Conservation (phyloP, 179 eudicot genomes). For the Sideroxylon spinosum region DNA sequence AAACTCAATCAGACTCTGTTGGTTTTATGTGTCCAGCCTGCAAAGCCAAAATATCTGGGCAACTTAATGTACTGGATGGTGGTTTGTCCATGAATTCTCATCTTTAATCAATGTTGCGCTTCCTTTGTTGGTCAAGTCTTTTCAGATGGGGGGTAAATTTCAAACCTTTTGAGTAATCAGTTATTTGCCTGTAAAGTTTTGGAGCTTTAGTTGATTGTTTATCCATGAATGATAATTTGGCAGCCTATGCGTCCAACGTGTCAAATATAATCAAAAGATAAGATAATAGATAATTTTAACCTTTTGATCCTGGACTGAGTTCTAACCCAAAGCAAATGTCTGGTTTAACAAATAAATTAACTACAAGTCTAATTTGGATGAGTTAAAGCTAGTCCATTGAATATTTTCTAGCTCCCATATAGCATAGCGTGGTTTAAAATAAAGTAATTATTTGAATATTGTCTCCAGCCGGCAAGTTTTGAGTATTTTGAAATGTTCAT, state of each 20-base stretch:
- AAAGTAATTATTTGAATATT: neutral
- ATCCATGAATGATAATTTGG: neutral
- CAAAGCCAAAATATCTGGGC: conserved; percentile 60
- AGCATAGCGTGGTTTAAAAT: neutral
- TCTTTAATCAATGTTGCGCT: conserved; percentile 19
- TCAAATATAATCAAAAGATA: neutral
- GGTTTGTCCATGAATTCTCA: conserved; percentile 34
- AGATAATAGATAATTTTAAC: neutral
- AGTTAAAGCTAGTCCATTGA: neutral
- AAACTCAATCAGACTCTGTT: conserved; percentile 59
- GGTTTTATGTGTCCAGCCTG: conserved; percentile 74
- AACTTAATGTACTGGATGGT: conserved; percentile 39
- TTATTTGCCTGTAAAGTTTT: neutral
- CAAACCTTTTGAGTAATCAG: neutral
- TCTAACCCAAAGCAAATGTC: neutral
- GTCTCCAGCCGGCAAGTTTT: neutral
- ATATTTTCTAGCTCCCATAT: no score
- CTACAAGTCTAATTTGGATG: neutral
- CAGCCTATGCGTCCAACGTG: neutral
- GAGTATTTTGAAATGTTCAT: neutral
- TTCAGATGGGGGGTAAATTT: conserved; percentile 7
- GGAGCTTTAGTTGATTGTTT: neutral
- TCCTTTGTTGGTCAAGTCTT: neutral
- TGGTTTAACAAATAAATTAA: neutral
- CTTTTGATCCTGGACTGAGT: neutral